Evolutionary conservation across 108 stramenopile genomes (phyloP), one percentile per base, ranked within the genome.

Genomic region (Nannochloropsis salina): DNA sequence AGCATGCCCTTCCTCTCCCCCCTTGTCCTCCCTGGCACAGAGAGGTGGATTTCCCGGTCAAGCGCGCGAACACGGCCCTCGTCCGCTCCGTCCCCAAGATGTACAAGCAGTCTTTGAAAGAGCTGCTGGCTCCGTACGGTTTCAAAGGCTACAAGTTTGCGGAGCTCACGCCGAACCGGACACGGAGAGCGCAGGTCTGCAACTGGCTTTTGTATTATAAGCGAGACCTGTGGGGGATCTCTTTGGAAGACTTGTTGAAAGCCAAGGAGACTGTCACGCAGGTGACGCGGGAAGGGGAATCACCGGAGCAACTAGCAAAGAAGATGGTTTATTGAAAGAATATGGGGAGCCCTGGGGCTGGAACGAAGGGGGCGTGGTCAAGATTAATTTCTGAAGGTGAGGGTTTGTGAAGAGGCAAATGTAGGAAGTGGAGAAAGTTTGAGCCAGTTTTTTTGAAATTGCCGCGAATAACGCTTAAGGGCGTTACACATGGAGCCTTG

Each of bases 161-260:
- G 22, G 96, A 95, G 86, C 92, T 98, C 81, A 97, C 96, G n/a
- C 97, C 97, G 82, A 97, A 98, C 92, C 93, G 94, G 87, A 98
- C 97, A 11, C 91, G 97, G 74, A 83, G 97, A 18, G 97, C 96
- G 18, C 97, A 98, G 88, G 95, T 94, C 82, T 92, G 93, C 45
- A 97, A 95, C 85, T 97, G 96, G 96, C 81, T 97, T 12, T 83
- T 97, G 9, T 97, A 91, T 86, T 97, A 92, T 89, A 88, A 95
- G 42, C 94, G 95, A 81, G 93, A 95, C 82, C 86, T 97, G 9
- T 95, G 93, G 90, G 96, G 96, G 12, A 93, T 92, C 85, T 95
- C 94, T 51, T 43, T 97, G 31, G 95, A 97, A 85, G 94, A 96
- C 86, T 84, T 96, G 83, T 84, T 61, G 61, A 93, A 74, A n/a